Evolutionary conservation across 2,329 filamentous ascomycete genomes (phyloP).

Genomic region (Pyricularia sp.): DNA sequence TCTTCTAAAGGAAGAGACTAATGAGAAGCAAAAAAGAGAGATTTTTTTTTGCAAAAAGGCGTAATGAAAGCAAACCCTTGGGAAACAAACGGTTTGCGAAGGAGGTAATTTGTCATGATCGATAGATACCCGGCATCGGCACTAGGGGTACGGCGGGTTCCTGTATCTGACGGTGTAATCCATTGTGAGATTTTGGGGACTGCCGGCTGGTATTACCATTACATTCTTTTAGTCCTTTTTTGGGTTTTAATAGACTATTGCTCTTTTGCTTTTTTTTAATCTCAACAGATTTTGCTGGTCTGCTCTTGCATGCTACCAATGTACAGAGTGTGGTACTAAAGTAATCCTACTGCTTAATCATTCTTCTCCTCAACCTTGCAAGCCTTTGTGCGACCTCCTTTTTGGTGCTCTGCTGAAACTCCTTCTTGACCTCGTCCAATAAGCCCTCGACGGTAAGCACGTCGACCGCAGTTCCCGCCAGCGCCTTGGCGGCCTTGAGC

Average conservation of each 20-base stretch:
- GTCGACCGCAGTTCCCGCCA: constrained; percentile 38
- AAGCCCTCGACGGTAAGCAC: constrained; percentile 31
- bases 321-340: not conserved
- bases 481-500: constrained; percentile 34
- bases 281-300: not conserved
- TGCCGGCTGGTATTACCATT: not conserved
- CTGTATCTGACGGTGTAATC: not conserved
- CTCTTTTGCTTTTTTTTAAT: not conserved
- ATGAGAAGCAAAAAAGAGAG: no score
- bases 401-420: constrained; percentile 19
- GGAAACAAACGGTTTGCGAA: not conserved
- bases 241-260: not conserved
- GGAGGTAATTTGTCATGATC: not conserved
- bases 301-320: not conserved
- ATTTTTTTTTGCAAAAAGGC: no score
- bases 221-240: not conserved
- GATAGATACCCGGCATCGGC: not conserved
- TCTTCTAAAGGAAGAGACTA: not conserved
- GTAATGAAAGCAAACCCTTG: not conserved
- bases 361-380: not conserved
- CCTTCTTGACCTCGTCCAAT: constrained; percentile 29
- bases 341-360: not conserved
- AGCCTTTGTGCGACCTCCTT: not conserved
- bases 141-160: not conserved
- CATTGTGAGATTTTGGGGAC: not conserved